Conservation (phyloP, 208 protist species). For the Trypanosoma cruzi region DNA sequence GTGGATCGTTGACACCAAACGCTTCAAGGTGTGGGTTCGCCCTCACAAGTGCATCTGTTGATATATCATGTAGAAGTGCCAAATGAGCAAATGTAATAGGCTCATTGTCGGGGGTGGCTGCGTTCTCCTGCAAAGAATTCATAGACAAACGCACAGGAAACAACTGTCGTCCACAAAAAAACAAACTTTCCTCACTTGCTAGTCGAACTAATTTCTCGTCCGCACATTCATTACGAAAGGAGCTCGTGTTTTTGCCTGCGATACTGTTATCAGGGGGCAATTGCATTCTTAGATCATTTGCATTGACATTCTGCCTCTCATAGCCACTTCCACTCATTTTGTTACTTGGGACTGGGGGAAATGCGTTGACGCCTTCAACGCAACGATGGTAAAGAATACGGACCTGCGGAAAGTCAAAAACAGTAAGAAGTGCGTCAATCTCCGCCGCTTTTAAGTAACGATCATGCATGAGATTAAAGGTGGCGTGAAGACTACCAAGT, state of each 20-base stretch:
- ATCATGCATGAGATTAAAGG: constrained; percentile 44
- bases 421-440: constrained; percentile 34
- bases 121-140: neutral
- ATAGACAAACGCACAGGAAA: neutral
- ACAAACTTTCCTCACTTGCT: neutral
- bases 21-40: constrained; percentile 42
- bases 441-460: constrained; percentile 30
- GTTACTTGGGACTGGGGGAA: neutral
- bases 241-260: neutral
- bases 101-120: constrained; percentile 32
- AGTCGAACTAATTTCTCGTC: neutral
- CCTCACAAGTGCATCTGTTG: constrained; percentile 27
- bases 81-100: constrained; percentile 42
- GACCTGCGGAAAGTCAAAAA: constrained; percentile 47
- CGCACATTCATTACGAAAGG: neutral
- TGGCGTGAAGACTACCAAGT: constrained; percentile 35
- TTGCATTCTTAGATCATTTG: neutral
- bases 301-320: neutral
- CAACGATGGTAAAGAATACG: constrained; percentile 32
- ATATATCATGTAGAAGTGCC: constrained; percentile 36
- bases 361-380: neutral
- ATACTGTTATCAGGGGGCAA: too few species aligned
- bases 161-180: neutral
- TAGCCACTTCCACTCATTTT: neutral
- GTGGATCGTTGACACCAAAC: constrained; percentile 26